phyloP scores from a whole-genome alignment of 2,329 filamentous ascomycete genomes.

The Colletotrichum camelliae region DNA sequence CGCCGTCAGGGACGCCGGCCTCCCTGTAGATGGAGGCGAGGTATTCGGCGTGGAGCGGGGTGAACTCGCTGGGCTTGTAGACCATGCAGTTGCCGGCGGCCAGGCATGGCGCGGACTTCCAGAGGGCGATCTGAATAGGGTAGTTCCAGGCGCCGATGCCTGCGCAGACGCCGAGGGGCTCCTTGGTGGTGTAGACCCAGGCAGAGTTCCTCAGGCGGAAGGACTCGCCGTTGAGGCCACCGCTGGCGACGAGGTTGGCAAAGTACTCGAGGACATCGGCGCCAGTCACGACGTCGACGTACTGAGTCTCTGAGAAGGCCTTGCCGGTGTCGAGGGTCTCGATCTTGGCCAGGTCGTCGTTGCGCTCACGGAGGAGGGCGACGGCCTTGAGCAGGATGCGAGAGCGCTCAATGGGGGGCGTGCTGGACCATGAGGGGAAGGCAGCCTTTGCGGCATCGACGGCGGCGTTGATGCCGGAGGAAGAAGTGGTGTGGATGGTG shows the following conservation, averaged over 20 bases:
- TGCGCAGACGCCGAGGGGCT: conserved; percentile 81
- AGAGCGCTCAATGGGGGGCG: conserved; percentile 74
- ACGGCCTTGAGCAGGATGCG: conserved; percentile 81
- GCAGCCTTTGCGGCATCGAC: conserved; percentile 73
- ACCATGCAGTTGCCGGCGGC: conserved; percentile 90
- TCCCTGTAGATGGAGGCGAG: conserved; percentile 79
- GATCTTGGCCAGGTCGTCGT: conserved; percentile 78
- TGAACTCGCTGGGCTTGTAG: conserved; percentile 89
- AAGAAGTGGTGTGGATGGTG: conserved; percentile 73
- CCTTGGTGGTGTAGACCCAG: conserved; percentile 84
- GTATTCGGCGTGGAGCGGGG: conserved; percentile 79
- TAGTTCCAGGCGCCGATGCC: conserved; percentile 95
- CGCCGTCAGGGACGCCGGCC: conserved; percentile 79
- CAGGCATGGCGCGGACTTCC: conserved; percentile 87
- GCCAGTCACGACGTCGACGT: conserved; percentile 82
- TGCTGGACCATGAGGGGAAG: conserved; percentile 79
- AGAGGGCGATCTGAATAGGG: conserved; percentile 87
- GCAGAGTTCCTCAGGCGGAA: conserved; percentile 76
- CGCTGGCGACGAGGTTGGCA: conserved; percentile 78
- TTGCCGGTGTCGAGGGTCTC: conserved; percentile 91
- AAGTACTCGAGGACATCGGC: conserved; percentile 89
- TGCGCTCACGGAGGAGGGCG: conserved; percentile 73
- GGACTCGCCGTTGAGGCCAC: conserved; percentile 82
- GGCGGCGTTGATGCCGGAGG: conserved; percentile 72
- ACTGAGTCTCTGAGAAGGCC: conserved; percentile 82